Conservation (phyloP, 129 eudicot species). For the Flaveria brownii region DNA sequence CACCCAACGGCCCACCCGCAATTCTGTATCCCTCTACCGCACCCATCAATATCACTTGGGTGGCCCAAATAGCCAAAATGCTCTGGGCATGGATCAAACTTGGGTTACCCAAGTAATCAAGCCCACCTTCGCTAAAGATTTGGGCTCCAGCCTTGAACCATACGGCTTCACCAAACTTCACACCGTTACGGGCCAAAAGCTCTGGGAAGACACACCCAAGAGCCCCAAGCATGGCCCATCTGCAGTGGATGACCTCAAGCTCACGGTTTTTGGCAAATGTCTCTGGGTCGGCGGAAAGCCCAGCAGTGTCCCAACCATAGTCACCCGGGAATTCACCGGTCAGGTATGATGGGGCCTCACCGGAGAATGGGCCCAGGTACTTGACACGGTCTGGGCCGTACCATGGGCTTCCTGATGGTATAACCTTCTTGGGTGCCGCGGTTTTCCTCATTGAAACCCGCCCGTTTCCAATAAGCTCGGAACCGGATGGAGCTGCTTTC, state of each 20-base stretch:
- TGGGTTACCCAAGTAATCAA: conserved; percentile 74
- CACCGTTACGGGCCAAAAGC: conserved; percentile 73
- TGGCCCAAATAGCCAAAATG: conserved; percentile 76
- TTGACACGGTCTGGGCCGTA: conserved; percentile 75
- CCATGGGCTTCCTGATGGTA: conserved; percentile 60
- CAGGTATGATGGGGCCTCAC: conserved; percentile 72
- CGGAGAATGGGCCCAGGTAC: conserved; percentile 80
- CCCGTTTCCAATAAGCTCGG: conserved; percentile 43
- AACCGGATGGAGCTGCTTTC: conserved; percentile 42
- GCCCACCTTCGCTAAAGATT: conserved; percentile 78
- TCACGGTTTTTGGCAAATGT: conserved; percentile 81
- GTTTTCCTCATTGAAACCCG: conserved; percentile 61
- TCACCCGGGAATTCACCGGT: conserved; percentile 81
- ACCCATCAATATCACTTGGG: conserved; percentile 70
- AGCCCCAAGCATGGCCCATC: conserved; percentile 61
- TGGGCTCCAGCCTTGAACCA: conserved; percentile 84
- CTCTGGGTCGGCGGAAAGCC: conserved; percentile 73
- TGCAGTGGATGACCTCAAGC: conserved; percentile 49
- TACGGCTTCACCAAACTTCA: conserved; percentile 72
- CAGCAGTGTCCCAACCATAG: conserved; percentile 77
- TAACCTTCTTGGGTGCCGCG: conserved; percentile 37
- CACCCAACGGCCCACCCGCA: conserved; percentile 77
- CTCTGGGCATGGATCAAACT: conserved; percentile 70
- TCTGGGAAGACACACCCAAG: conserved; percentile 76
- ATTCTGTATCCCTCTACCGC: conserved; percentile 76